Conservation (phyloP, 495 filamentous ascomycete genomes). For the Amphirosellinia nigrospora region DNA sequence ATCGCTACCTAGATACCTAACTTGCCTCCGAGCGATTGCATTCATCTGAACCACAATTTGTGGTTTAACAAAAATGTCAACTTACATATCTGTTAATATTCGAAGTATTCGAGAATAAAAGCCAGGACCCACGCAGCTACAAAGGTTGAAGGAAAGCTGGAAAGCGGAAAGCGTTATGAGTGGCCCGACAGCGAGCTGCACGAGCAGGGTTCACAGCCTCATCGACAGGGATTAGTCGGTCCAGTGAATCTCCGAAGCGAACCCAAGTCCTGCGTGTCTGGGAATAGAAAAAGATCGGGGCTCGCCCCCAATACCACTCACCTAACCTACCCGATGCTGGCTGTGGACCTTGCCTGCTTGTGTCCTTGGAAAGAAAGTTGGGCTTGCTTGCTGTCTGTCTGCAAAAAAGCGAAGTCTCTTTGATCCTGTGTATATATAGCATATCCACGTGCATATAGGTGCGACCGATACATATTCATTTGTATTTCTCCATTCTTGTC, state of each 20-base stretch:
- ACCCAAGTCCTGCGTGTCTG: not conserved
- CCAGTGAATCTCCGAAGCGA: conserved; percentile 22
- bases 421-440: not conserved
- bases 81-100: not conserved
- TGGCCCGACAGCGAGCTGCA: conserved; percentile 5
- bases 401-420: not conserved
- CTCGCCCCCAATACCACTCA: not conserved
- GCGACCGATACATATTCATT: not conserved
- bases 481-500: not conserved
- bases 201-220: conserved; percentile 28
- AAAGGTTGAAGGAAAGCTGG: not conserved
- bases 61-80: not conserved
- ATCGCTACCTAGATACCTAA: too few species aligned
- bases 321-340: too few species aligned
- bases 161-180: not conserved
- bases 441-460: conserved; percentile 13
- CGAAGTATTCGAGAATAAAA: not conserved
- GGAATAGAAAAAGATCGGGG: conserved; percentile 7
- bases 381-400: not conserved
- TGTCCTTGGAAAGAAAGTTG: too few species aligned
- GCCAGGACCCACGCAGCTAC: too few species aligned
- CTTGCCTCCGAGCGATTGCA: not conserved
- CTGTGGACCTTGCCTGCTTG: not conserved
- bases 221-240: conserved; percentile 2
- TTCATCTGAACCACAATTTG: not conserved